Percentiles rank a stretch among this genome's conserved stretches.
Conservation (phyloP, 2,329 filamentous ascomycete species). For the Scleromitrula shiraiana region DNA sequence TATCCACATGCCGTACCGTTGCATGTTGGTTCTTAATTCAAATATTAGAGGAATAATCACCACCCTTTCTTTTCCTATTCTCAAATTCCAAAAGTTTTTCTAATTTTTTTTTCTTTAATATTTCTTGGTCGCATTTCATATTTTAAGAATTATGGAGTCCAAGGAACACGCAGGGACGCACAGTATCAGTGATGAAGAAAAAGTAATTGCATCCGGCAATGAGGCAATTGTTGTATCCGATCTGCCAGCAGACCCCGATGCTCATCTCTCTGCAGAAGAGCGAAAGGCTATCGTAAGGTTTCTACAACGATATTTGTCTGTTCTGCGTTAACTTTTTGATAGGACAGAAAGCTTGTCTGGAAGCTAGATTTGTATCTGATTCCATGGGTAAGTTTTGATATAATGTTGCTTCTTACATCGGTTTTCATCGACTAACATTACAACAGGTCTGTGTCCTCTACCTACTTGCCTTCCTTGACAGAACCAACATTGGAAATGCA, state of each 20-base stretch:
- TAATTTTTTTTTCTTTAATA: neutral
- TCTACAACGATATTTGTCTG: neutral
- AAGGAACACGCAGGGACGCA: neutral
- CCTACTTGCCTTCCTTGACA: slow-evolving; percentile 64
- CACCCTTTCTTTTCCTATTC: neutral
- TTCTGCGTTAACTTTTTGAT: neutral
- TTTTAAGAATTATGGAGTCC: slow-evolving; percentile 3
- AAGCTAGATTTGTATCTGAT: slow-evolving; percentile 55
- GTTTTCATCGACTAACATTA: neutral
- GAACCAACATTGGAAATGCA: slow-evolving; percentile 75
- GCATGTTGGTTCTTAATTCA: neutral
- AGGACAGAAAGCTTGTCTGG: slow-evolving; percentile 55
- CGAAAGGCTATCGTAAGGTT: slow-evolving; percentile 47
- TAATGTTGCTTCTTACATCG: no score
- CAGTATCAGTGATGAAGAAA: slow-evolving; percentile 8
- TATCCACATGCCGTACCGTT: neutral
- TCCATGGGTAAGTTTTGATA: slow-evolving; percentile 41
- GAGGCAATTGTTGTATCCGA: neutral
- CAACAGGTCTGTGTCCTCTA: slow-evolving; percentile 67
- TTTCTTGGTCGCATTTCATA: neutral
- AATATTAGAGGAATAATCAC: neutral
- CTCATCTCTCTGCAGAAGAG: slow-evolving; percentile 55
- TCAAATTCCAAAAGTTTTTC: neutral
- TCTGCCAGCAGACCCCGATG: slow-evolving; percentile 47
- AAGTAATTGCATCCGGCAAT: neutral